Percentiles rank a stretch among this genome's conserved stretches.
These are phyloP conservation scores for Trichocladium antarcticum DNA, from an alignment of 495 filamentous ascomycete genomes.

Conservation along the genomic window DNA sequence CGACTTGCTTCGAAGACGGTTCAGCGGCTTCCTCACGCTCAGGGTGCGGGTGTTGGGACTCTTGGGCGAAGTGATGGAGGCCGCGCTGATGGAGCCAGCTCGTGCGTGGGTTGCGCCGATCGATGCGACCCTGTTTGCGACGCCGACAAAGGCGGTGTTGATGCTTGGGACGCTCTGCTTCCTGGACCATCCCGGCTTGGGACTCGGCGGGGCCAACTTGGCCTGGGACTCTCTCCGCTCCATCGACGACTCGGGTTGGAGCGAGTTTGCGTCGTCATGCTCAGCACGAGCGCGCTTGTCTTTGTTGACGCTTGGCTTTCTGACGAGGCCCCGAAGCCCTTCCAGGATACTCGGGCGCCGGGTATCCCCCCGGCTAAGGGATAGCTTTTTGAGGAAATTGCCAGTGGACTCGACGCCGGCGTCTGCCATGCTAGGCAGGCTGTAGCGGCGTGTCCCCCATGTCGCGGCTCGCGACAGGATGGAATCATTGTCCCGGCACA, in stretches of 20 bases:
- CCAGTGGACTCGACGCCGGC: slow-evolving; percentile 47
- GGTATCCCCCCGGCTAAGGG: slow-evolving; percentile 40
- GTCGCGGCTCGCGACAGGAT: slow-evolving; percentile 57
- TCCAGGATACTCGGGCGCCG: slow-evolving; percentile 35
- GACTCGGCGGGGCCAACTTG: slow-evolving; percentile 42
- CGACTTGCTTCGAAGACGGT: slow-evolving; percentile 61
- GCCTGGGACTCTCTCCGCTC: slow-evolving; percentile 39
- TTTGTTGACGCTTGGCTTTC: slow-evolving; percentile 41
- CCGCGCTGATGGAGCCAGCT: slow-evolving; percentile 47
- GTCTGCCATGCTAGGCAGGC: slow-evolving; percentile 47
- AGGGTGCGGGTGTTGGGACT: slow-evolving; percentile 33
- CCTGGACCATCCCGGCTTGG: slow-evolving; percentile 47
- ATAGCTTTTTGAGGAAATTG: slow-evolving; percentile 52
- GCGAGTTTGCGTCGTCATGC: slow-evolving; percentile 31
- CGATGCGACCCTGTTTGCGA: slow-evolving; percentile 50
- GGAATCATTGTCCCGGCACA: slow-evolving; percentile 40
- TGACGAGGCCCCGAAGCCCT: slow-evolving; percentile 43
- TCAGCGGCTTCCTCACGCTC: slow-evolving; percentile 42
- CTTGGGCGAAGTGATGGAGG: slow-evolving; percentile 42
- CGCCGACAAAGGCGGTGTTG: slow-evolving; percentile 53
- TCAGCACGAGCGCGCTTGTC: slow-evolving; percentile 37
- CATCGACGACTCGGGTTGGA: slow-evolving; percentile 24
- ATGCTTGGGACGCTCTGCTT: slow-evolving; percentile 49
- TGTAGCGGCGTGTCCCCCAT: slow-evolving; percentile 57
- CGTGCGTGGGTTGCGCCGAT: slow-evolving; percentile 47